These are phyloP conservation scores for Coemansia sp. DNA, from an alignment of 192 early-diverging fungal genomes.

Conservation along the genomic window DNA sequence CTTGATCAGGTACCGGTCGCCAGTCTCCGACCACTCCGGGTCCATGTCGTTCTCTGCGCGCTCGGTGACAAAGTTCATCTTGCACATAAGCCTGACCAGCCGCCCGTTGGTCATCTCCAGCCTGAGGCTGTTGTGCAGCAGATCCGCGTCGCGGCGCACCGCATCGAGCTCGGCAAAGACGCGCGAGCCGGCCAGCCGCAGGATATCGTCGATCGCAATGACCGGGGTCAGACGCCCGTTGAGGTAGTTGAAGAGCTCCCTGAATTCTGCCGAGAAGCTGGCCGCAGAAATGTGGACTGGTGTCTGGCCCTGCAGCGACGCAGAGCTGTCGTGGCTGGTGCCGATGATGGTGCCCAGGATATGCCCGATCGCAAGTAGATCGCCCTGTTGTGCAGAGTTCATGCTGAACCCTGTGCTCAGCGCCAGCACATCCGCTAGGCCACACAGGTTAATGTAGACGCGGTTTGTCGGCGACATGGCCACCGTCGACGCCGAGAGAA, in stretches of 20 bases:
- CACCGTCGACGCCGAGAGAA: slow-evolving; percentile 81
- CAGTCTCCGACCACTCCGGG: slow-evolving; percentile 95
- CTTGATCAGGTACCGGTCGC: slow-evolving; percentile 96
- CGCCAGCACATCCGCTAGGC: slow-evolving; percentile 38
- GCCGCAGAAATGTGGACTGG: slow-evolving; percentile 72
- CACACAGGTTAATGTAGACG: slow-evolving; percentile 41
- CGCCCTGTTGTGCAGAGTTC: slow-evolving; percentile 27
- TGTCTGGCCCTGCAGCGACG: slow-evolving; percentile 22
- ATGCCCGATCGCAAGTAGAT: slow-evolving; percentile 38
- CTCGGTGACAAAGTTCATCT: slow-evolving; percentile 93
- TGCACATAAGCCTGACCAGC: slow-evolving; percentile 80
- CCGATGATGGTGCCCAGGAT: slow-evolving; percentile 27
- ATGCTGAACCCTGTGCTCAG: slow-evolving; percentile 11
- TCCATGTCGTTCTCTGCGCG: slow-evolving; percentile 83
- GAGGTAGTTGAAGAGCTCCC: slow-evolving; percentile 71
- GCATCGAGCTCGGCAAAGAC: slow-evolving; percentile 50
- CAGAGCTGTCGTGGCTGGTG: slow-evolving; percentile 19
- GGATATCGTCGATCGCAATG: slow-evolving; percentile 38
- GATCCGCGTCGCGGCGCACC: slow-evolving; percentile 62
- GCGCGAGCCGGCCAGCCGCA: slow-evolving; percentile 47
- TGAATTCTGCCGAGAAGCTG: slow-evolving; percentile 76
- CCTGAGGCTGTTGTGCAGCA: slow-evolving; percentile 73
- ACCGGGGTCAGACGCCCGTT: slow-evolving; percentile 39
- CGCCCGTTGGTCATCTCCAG: slow-evolving; percentile 92
- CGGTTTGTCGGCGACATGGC: slow-evolving; percentile 83